Percentiles rank a stretch among this genome's conserved stretches.
These are phyloP conservation scores for Eucalyptus cladocalyx DNA, from an alignment of 345 rosid genomes.

Conservation along the genomic window DNA sequence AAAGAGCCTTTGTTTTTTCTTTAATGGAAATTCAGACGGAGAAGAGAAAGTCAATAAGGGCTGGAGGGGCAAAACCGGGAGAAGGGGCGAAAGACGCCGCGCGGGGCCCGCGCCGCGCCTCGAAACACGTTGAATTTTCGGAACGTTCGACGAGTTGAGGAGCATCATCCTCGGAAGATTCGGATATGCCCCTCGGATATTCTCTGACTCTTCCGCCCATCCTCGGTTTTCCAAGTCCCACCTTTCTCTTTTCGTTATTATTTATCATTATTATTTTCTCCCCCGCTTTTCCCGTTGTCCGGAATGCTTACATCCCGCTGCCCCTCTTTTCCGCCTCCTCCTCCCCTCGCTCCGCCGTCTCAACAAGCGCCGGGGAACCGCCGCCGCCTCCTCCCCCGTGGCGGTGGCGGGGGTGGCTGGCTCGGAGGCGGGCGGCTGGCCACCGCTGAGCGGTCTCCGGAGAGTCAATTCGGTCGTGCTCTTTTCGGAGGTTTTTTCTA, in stretches of 20 bases:
- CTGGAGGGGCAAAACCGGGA: background rate
- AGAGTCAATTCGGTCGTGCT: background rate
- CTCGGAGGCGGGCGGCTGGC: background rate
- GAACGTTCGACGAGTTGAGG: background rate
- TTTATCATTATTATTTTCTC: background rate
- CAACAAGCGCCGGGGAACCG: background rate
- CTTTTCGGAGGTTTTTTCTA: background rate
- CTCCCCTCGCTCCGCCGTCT: background rate
- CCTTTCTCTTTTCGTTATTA: background rate
- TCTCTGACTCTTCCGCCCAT: background rate
- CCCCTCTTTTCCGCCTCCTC: background rate
- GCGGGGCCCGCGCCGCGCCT: background rate
- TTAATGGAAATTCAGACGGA: background rate
- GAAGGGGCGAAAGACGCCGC: background rate
- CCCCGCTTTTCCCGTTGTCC: background rate
- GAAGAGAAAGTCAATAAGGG: background rate
- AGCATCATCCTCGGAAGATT: background rate
- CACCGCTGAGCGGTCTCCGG: background rate
- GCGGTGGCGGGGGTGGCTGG: background rate
- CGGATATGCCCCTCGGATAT: conserved; percentile 1
- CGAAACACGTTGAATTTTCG: background rate
- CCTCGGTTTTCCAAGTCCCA: background rate
- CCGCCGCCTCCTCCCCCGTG: background rate
- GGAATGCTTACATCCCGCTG: background rate
- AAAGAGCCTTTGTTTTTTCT: background rate